phyloP scores from a whole-genome alignment of 176 grass and related monocot species.

The Metroxylon sagu region DNA sequence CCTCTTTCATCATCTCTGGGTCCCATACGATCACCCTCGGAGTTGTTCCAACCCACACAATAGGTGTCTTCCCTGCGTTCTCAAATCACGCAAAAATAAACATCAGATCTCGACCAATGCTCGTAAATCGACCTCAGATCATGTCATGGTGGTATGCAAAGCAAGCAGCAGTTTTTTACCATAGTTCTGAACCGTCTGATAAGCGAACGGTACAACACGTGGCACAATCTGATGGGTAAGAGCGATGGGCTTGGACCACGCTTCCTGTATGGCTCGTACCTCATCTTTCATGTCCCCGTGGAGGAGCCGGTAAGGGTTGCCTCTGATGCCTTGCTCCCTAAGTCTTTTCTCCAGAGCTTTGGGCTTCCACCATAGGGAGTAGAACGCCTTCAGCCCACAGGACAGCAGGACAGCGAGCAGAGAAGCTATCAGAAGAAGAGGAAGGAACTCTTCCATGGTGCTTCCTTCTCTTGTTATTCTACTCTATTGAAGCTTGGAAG shows the following conservation, averaged over 20 bases:
- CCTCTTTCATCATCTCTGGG: slow-evolving; percentile 1
- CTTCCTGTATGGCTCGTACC: neutral
- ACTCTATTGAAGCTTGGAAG: too few relatives aligned
- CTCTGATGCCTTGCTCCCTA: slow-evolving; percentile 3
- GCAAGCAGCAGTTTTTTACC: neutral
- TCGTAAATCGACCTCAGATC: too few relatives aligned
- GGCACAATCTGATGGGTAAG: slow-evolving; percentile 6
- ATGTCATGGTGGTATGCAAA: neutral
- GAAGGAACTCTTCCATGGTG: neutral
- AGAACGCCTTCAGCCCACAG: neutral
- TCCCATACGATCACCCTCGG: slow-evolving; percentile 6
- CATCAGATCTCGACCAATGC: too few relatives aligned
- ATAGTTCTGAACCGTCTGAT: slow-evolving; percentile 3
- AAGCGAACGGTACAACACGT: neutral
- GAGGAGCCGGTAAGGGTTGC: slow-evolving; percentile 9
- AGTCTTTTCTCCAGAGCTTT: slow-evolving; percentile 2
- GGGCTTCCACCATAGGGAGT: slow-evolving; percentile 15
- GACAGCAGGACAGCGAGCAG: neutral
- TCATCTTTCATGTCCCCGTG: neutral
- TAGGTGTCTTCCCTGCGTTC: neutral
- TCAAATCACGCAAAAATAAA: too few relatives aligned
- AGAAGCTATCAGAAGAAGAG: slow-evolving; percentile 1
- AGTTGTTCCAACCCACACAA: neutral
- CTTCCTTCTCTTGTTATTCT: too few relatives aligned
- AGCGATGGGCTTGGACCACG: slow-evolving; percentile 13